Conservation (phyloP, 2,329 filamentous ascomycete species). For the Alternaria solani region DNA sequence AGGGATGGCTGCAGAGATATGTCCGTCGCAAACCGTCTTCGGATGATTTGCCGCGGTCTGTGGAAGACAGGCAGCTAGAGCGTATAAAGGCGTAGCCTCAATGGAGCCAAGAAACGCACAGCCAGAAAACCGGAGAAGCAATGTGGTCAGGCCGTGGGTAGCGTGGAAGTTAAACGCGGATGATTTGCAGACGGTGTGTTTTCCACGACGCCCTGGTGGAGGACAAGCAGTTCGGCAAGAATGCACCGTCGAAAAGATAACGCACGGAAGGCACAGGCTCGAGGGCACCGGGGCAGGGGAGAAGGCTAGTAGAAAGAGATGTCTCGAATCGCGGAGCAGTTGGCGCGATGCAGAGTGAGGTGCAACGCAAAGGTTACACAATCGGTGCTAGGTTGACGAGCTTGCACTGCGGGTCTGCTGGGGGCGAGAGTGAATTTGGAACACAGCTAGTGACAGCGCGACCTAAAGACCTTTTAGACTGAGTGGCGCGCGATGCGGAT, state of each 20-base stretch:
- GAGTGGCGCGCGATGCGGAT: constrained; percentile 49
- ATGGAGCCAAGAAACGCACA: constrained; percentile 44
- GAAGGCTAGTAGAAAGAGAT: constrained; percentile 29
- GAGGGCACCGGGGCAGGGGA: constrained; percentile 41
- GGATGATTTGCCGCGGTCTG: constrained; percentile 50
- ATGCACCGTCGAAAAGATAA: constrained; percentile 51
- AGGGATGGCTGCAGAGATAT: constrained; percentile 59
- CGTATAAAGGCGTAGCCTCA: constrained; percentile 36
- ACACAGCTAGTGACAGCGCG: constrained; percentile 45
- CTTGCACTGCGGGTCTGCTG: constrained; percentile 35
- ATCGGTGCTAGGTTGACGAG: constrained; percentile 45
- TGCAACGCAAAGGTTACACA: constrained; percentile 50
- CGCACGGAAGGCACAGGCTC: constrained; percentile 50
- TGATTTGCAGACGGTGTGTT: constrained; percentile 58
- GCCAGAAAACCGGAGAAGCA: constrained; percentile 49
- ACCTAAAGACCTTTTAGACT: constrained; percentile 35
- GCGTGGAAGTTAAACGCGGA: constrained; percentile 57
- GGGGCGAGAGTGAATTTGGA: constrained; percentile 38
- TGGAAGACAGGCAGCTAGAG: constrained; percentile 36
- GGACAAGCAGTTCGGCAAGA: constrained; percentile 52
- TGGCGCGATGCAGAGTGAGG: constrained; percentile 42
- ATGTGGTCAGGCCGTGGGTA: constrained; percentile 50
- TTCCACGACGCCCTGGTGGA: constrained; percentile 48
- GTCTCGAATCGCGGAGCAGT: constrained; percentile 49
- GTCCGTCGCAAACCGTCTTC: constrained; percentile 52